These are phyloP conservation scores for Mycena galericulata DNA, from an alignment of 768 basidiomycete species.

Conservation along the genomic window DNA sequence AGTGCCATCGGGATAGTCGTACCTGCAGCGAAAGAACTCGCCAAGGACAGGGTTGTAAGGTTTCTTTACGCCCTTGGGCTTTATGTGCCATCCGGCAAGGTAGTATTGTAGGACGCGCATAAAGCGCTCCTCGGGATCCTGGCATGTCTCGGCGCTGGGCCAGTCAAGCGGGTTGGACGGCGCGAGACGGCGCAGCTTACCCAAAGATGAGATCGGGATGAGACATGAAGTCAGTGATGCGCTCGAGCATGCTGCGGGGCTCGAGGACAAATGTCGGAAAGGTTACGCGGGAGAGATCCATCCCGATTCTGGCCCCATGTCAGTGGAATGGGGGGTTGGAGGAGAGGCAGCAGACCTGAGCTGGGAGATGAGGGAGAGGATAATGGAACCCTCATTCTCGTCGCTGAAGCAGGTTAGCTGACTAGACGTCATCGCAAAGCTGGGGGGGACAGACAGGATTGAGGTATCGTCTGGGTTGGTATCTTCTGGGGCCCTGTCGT, in stretches of 20 bases:
- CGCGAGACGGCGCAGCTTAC: constrained; percentile 58
- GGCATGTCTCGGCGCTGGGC: constrained; percentile 80
- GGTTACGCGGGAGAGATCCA: constrained; percentile 96
- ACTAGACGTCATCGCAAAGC: constrained; percentile 33
- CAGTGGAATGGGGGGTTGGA: constrained; percentile 1
- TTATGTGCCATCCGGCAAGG: constrained; percentile 99
- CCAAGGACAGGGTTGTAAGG: constrained; percentile 99
- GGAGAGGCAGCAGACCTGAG: constrained; percentile 66
- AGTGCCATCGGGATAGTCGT: constrained; percentile 90
- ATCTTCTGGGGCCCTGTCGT: constrained; percentile 82
- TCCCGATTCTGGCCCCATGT: constrained; percentile 75
- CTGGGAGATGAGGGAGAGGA: constrained; percentile 89
- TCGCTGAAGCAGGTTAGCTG: constrained; percentile 69
- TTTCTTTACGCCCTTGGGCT: constrained; percentile 99
- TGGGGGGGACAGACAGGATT: constrained; percentile 74
- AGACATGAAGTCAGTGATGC: constrained; percentile 99
- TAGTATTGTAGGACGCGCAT: constrained; percentile 93
- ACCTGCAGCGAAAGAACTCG: constrained; percentile 97
- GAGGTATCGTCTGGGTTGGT: constrained; percentile 91
- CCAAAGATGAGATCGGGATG: constrained; percentile 98
- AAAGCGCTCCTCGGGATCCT: constrained; percentile 91
- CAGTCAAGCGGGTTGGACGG: constrained; percentile 22
- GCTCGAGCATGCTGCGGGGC: constrained; percentile 96
- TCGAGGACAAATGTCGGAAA: constrained; percentile 97
- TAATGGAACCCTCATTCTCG: constrained; percentile 93